Conservation (phyloP, 2,329 filamentous ascomycete species). For the Xylariaceae sp. region DNA sequence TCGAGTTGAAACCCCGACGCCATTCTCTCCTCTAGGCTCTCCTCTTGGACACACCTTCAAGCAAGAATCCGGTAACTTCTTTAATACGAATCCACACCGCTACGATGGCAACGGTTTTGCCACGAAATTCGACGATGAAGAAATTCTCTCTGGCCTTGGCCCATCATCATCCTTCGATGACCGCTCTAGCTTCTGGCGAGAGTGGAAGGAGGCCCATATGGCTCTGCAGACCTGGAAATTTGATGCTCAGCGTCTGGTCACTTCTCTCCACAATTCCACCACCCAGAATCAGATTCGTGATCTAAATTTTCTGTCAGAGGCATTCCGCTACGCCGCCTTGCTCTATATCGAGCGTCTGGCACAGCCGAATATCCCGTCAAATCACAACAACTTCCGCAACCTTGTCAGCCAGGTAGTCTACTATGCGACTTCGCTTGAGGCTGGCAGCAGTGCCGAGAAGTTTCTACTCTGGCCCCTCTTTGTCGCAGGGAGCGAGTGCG, state of each 20-base stretch:
- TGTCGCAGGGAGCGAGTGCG: constrained; percentile 86
- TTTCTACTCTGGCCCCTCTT: constrained; percentile 95
- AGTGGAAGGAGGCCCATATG: constrained; percentile 81
- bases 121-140: constrained; percentile 60
- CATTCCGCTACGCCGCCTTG: constrained; percentile 86
- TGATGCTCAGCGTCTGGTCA: constrained; percentile 58
- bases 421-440: constrained; percentile 80
- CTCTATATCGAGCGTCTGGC: constrained; percentile 90
- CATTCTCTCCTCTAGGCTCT: constrained; percentile 48
- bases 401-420: constrained; percentile 82
- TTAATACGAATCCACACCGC: constrained; percentile 59
- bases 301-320: constrained; percentile 82
- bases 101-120: constrained; percentile 73
- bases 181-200: constrained; percentile 75
- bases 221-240: constrained; percentile 84
- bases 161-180: constrained; percentile 60
- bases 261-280: constrained; percentile 56
- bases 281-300: constrained; percentile 71
- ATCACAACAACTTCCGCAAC: constrained; percentile 79
- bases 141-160: constrained; percentile 51
- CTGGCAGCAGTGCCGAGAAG: constrained; percentile 76
- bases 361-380: constrained; percentile 73
- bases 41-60: constrained; percentile 52
- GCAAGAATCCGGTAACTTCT: constrained; percentile 52
- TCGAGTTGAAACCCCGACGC: constrained; percentile 35